A percentile compares a stretch with the other conserved stretches of the same genome.
These are phyloP conservation scores for Clarireedia paspali DNA, from an alignment of 2,329 filamentous ascomycete genomes.

Conservation along the genomic window DNA sequence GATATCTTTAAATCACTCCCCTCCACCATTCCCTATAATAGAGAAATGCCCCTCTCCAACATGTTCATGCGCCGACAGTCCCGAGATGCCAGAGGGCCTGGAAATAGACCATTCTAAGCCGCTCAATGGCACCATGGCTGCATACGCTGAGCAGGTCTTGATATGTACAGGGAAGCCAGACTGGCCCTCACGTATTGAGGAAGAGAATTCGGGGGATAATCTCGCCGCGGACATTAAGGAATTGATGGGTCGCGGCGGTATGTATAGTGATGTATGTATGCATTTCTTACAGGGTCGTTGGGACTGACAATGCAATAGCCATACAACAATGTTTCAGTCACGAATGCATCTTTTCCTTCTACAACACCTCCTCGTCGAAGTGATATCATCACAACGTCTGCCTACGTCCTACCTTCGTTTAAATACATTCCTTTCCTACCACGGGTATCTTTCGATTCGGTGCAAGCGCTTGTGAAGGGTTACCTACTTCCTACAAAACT, in stretches of 20 bases:
- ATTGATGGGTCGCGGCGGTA: conserved; percentile 57
- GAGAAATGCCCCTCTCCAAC: conserved; percentile 62
- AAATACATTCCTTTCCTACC: conserved; percentile 69
- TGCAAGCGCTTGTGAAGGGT: conserved; percentile 52
- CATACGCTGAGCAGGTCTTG: conserved; percentile 75
- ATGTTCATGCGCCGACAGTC: conserved; percentile 65
- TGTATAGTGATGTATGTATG: conserved; percentile 52
- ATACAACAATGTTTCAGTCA: conserved; percentile 71
- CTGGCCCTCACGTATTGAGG: conserved; percentile 79
- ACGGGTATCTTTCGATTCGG: conserved; percentile 47
- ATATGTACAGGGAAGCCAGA: conserved; percentile 74
- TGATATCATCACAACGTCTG: conserved; percentile 50
- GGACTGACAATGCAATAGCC: conserved; percentile 46
- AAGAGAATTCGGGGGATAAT: conserved; percentile 62
- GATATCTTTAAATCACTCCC: not conserved
- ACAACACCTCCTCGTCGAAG: conserved; percentile 29
- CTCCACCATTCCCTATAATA: conserved; percentile 21
- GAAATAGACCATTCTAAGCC: conserved; percentile 65
- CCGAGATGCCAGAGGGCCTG: conserved; percentile 56
- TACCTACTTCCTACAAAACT: conserved; percentile 58
- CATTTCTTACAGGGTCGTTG: conserved; percentile 1
- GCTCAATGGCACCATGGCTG: conserved; percentile 69
- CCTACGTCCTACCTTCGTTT: conserved; percentile 76
- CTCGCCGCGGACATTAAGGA: conserved; percentile 66
- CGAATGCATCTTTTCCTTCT: conserved; percentile 67